Evolutionary conservation across 495 filamentous ascomycete species (phyloP), one percentile per base, ranked within the genome.

Genomic region (Penicillium lagena): DNA sequence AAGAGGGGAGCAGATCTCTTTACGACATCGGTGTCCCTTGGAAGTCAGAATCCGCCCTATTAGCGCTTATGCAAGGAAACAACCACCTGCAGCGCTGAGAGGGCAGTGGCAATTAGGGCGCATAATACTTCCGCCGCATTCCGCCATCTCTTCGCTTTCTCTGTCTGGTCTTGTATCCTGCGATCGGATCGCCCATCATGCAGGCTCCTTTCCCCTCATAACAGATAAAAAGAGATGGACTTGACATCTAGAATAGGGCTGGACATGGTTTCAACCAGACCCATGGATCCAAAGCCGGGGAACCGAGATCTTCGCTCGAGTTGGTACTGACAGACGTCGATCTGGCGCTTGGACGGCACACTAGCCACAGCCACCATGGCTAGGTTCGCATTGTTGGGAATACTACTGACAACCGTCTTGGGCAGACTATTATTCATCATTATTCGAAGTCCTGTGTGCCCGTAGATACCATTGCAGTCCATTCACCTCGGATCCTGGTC

Each of bases 61-160:
- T 39, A 14, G 40, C 37, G 34, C 42, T 47, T 29, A 56, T 56
- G 58, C 58, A 61, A 61, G 58, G 58, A 54, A 42, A 51, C 9
- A 54, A 49, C 47, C 47, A 52, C 46, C 49, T 33, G 42, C 45
- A 40, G 53, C 45, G 32, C 45, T 31, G 37, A 46, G 15, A 29
- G 34, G 47, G 3, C 32, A 7, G 58, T 61, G 58, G 58, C 58
- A 59, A 61, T 55, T 50, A 32, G 40, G 27, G 4, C 4, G 22
- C 22, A 22, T 22, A 22, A 22, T 22, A 6, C 4, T 22, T 22
- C 22, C 22, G 22, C 22, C 2, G 4, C 22, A 22, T 6, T 22
- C 22, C 22, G 41, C 9, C 10, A 34, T 29, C 42, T 50, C 37
- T 43, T 38, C 40, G 50, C 39, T 46, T 38, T 50, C 22, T 40